Conservation (phyloP, 768 basidiomycete species). For the Podaxis sp. region DNA sequence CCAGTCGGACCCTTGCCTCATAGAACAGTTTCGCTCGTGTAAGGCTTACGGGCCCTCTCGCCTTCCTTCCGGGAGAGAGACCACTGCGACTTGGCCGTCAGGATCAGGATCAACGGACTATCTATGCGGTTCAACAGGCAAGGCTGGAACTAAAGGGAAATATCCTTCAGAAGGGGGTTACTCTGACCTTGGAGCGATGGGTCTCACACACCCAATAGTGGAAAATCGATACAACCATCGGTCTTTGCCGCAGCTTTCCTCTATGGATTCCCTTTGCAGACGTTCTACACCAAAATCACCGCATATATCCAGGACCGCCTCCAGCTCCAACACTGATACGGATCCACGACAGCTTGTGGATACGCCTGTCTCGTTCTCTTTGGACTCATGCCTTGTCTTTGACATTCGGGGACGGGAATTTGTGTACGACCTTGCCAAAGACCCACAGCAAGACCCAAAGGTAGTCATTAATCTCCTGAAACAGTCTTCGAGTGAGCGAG, state of each 20-base stretch:
- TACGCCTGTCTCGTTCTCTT: conserved; percentile 21
- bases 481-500: conserved; percentile 43
- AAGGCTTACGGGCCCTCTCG: conserved; percentile 13
- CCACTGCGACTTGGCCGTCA: neutral
- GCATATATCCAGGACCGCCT: neutral
- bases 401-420: conserved; percentile 40
- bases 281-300: neutral
- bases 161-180: too few relatives aligned
- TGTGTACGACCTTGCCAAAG: conserved; percentile 37
- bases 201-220: neutral
- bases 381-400: conserved; percentile 30
- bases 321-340: neutral
- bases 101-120: neutral
- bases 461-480: conserved; percentile 48
- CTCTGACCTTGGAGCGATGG: neutral
- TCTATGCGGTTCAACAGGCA: neutral
- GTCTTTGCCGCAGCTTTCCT: neutral
- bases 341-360: conserved; percentile 10
- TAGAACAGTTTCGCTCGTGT: conserved; percentile 21
- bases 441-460: conserved; percentile 42
- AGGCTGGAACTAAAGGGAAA: neutral
- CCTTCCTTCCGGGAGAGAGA: neutral
- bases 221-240: neutral
- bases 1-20: conserved; percentile 18
- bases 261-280: neutral